Percentiles rank a stretch among this genome's conserved stretches.
phyloP scores from a whole-genome alignment of 1,284 basidiomycete genomes.

The Leccinum angustisporum region DNA sequence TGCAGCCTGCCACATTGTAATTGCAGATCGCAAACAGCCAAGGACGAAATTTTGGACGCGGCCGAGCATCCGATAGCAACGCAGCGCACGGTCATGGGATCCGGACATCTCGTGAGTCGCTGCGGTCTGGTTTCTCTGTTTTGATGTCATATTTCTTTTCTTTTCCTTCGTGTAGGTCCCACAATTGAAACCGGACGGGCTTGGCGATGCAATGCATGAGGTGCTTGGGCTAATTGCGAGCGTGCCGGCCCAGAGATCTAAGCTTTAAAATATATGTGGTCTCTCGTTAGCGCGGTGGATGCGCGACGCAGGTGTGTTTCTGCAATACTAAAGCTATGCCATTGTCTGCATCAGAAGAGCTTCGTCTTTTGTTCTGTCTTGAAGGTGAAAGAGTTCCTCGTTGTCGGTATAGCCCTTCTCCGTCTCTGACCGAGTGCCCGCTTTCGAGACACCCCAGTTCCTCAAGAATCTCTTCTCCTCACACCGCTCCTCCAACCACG shows the following conservation, averaged over 20 bases:
- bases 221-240: conserved; percentile 22
- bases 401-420: conserved; percentile 17
- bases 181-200: conserved; percentile 32
- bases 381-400: too few species aligned
- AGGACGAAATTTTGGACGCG: conserved; percentile 31
- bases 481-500: conserved; percentile 34
- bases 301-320: neutral
- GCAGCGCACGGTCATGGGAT: conserved; percentile 25
- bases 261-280: neutral
- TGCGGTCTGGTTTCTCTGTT: neutral
- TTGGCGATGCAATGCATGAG: conserved; percentile 28
- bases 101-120: conserved; percentile 31
- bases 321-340: neutral
- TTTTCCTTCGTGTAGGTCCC: conserved; percentile 18
- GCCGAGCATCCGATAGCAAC: conserved; percentile 23
- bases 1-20: neutral
- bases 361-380: too few species aligned
- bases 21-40: conserved; percentile 28
- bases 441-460: conserved; percentile 68
- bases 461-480: conserved; percentile 66
- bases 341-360: neutral
- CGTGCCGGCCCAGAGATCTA: conserved; percentile 14
- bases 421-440: conserved; percentile 55
- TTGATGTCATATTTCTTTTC: neutral
- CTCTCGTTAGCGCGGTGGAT: neutral